Evolutionary conservation across 306 rosid species (phyloP).

Genomic region (Elaeagnus macrophylla): DNA sequence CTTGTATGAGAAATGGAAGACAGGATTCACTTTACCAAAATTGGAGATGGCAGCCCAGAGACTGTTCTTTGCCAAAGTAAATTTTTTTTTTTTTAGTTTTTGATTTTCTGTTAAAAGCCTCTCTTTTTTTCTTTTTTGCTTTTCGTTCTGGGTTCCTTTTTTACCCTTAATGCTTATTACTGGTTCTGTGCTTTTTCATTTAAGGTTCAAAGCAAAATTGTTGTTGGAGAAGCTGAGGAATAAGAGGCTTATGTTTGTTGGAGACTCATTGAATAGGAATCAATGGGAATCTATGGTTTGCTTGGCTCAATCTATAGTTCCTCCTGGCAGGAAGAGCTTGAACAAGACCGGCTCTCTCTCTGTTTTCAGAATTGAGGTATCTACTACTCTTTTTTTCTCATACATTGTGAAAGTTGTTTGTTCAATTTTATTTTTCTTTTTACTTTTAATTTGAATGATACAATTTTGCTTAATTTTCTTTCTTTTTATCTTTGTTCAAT

Average conservation of each 20-base stretch:
- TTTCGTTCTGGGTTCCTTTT: not conserved
- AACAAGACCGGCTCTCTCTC: constrained; percentile 62
- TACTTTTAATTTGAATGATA: constrained; percentile 4
- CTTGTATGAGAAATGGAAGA: constrained; percentile 89
- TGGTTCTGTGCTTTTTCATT: not conserved
- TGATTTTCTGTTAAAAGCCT: too few relatives aligned
- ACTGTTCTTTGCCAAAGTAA: constrained; percentile 82
- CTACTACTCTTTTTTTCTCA: not conserved
- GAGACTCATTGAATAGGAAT: constrained; percentile 88
- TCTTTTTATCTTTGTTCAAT: too few relatives aligned
- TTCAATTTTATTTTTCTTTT: not conserved
- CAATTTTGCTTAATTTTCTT: too few relatives aligned
- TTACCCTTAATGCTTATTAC: not conserved
- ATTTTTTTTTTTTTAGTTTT: not conserved
- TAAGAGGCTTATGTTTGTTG: constrained; percentile 97
- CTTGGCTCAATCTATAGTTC: constrained; percentile 63
- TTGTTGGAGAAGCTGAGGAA: constrained; percentile 80
- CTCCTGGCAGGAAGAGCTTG: constrained; percentile 59
- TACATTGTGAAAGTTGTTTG: not conserved
- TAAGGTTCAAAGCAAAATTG: constrained; percentile 72
- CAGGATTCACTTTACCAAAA: constrained; percentile 66
- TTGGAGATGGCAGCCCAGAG: constrained; percentile 97
- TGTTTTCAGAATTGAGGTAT: constrained; percentile 65
- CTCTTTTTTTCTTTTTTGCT: not conserved
- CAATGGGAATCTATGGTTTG: constrained; percentile 99